Evolutionary conservation across 1,284 basidiomycete genomes (phyloP).

Genomic region (Moniliella sp.): DNA sequence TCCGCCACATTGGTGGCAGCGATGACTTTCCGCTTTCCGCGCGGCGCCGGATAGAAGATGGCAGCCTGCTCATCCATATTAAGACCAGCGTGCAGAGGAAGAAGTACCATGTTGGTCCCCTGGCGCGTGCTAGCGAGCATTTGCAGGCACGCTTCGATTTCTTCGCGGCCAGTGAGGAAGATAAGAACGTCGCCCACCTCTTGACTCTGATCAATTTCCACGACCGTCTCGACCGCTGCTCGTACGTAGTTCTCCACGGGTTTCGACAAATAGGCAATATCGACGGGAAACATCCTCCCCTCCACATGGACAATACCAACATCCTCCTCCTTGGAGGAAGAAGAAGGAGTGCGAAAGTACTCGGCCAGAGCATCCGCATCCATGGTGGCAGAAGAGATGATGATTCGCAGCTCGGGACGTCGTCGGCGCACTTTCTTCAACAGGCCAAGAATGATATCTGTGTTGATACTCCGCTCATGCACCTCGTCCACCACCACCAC

Average conservation of each 20-base stretch:
- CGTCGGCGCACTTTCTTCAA: conserved; percentile 57
- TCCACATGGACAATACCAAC: conserved; percentile 31
- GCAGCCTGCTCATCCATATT: conserved; percentile 61
- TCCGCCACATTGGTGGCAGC: conserved; percentile 91
- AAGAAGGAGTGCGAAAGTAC: no score
- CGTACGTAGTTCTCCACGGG: conserved; percentile 32
- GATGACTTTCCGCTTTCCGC: conserved; percentile 62
- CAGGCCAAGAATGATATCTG: conserved; percentile 35
- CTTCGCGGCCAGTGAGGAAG: conserved; percentile 35
- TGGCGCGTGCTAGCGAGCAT: conserved; percentile 47
- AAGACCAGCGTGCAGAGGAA: conserved; percentile 72
- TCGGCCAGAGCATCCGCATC: conserved; percentile 69
- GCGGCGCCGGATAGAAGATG: conserved; percentile 51
- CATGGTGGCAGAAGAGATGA: conserved; percentile 83
- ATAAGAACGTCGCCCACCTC: conserved; percentile 37
- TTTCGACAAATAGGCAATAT: conserved; percentile 32
- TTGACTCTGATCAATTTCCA: conserved; percentile 42
- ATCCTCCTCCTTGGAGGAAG: conserved; percentile 38
- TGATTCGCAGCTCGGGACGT: conserved; percentile 62
- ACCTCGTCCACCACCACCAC: conserved; percentile 37
- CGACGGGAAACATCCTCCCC: conserved; percentile 33
- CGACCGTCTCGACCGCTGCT: conserved; percentile 33
- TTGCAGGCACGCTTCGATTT: conserved; percentile 55
- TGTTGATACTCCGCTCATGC: conserved; percentile 35
- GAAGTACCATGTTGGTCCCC: conserved; percentile 35